Percentiles rank a stretch among this genome's conserved stretches.
Conservation (phyloP, 2,329 filamentous ascomycete species). For the Gyromitra esculenta region DNA sequence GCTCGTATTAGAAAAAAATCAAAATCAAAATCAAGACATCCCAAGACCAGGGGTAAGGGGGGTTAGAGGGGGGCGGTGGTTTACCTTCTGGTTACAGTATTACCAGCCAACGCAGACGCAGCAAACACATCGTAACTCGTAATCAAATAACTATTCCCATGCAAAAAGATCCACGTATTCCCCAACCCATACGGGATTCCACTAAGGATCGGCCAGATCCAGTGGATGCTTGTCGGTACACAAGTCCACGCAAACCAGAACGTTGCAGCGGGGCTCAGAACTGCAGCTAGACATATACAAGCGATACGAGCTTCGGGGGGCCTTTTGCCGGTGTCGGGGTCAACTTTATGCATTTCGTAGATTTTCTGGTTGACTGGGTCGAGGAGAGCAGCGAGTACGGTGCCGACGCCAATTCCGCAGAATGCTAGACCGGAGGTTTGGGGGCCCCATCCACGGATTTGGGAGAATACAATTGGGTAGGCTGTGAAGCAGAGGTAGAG, state of each 20-base stretch:
- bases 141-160: conserved; percentile 81
- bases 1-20: conserved; percentile 58
- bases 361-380: conserved; percentile 78
- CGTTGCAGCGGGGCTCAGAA: conserved; percentile 79
- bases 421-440: conserved; percentile 81
- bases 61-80: no score
- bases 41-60: no score
- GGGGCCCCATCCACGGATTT: conserved; percentile 78
- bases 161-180: conserved; percentile 82
- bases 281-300: conserved; percentile 79
- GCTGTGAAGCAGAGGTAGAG: conserved; percentile 88
- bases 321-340: conserved; percentile 75
- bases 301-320: conserved; percentile 83
- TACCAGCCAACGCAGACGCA: conserved; percentile 81
- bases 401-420: conserved; percentile 73
- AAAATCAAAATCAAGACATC: no score
- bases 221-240: conserved; percentile 78
- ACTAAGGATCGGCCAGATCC: conserved; percentile 80
- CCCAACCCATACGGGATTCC: conserved; percentile 82
- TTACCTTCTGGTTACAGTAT: conserved; percentile 72
- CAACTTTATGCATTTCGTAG: conserved; percentile 78
- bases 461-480: conserved; percentile 65
- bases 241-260: conserved; percentile 91
- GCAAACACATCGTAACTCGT: conserved; percentile 80
- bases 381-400: conserved; percentile 64